Percentiles rank a stretch among this genome's conserved stretches.
Evolutionary conservation across 2,329 filamentous ascomycete species (phyloP).

Genomic region (Macrophomina phaseolina): DNA sequence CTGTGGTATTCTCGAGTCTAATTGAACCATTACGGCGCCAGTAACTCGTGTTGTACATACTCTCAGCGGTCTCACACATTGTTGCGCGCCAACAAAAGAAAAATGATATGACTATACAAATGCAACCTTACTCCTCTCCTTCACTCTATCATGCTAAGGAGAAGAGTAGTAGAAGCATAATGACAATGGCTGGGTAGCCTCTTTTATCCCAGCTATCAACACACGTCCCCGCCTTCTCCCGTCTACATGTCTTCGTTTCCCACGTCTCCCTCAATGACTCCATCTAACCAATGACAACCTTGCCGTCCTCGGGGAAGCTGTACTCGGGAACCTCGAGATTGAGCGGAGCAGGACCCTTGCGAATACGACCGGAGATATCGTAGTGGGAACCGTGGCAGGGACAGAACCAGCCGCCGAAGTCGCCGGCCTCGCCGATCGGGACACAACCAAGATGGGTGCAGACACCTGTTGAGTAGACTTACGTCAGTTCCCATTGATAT

Average conservation of each 20-base stretch:
- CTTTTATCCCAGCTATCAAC: constrained; percentile 27
- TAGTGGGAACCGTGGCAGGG: constrained; percentile 99
- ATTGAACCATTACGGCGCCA: neutral
- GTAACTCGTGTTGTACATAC: constrained; percentile 23
- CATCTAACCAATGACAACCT: constrained; percentile 83
- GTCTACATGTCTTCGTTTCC: constrained; percentile 16
- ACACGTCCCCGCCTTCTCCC: constrained; percentile 19
- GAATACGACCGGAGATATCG: constrained; percentile 98
- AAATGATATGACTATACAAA: constrained; percentile 28
- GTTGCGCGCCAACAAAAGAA: constrained; percentile 25
- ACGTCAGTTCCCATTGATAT: constrained; percentile 33
- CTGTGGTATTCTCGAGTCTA: neutral
- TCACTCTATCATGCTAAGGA: constrained; percentile 25
- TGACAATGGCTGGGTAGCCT: constrained; percentile 20
- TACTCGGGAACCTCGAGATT: constrained; percentile 95
- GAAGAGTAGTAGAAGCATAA: constrained; percentile 24
- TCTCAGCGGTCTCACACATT: constrained; percentile 13
- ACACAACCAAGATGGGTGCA: constrained; percentile 99
- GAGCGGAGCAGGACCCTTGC: constrained; percentile 94
- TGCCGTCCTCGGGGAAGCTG: constrained; percentile 89
- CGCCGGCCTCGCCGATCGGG: constrained; percentile 97
- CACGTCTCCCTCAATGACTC: neutral
- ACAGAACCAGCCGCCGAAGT: constrained; percentile 99
- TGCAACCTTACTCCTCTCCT: constrained; percentile 4
- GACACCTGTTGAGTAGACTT: constrained; percentile 66